Evolutionary conservation across 768 basidiomycete species (phyloP).

Genomic region (Cyclocybe cylindracea): DNA sequence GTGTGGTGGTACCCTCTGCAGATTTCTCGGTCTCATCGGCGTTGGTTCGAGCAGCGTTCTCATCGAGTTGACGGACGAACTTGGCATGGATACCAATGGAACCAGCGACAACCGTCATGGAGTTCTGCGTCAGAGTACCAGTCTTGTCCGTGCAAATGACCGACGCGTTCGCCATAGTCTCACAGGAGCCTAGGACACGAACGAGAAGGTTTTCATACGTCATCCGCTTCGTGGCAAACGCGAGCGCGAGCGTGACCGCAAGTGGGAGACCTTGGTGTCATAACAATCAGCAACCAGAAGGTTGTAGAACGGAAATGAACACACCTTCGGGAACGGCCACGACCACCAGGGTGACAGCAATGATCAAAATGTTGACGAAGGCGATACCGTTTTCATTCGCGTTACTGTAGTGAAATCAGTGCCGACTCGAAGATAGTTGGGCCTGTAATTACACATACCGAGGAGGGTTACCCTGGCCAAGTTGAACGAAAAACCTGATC

Average conservation of each 20-base stretch:
- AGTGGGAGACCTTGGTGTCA: constrained; percentile 73
- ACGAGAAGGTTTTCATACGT: constrained; percentile 93
- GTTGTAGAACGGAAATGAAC: not conserved
- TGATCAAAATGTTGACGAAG: constrained; percentile 93
- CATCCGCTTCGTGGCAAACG: constrained; percentile 99
- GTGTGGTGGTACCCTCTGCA: constrained; percentile 23
- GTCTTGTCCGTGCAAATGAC: constrained; percentile 97
- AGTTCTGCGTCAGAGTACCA: constrained; percentile 93
- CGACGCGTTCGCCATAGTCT: constrained; percentile 98
- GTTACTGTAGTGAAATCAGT: constrained; percentile 39
- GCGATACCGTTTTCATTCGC: constrained; percentile 83
- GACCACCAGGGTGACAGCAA: constrained; percentile 79
- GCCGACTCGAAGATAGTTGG: not conserved
- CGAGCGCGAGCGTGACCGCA: constrained; percentile 93
- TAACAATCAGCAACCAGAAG: constrained; percentile 1
- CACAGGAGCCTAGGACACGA: constrained; percentile 93
- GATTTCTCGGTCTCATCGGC: constrained; percentile 53
- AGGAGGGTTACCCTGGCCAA: constrained; percentile 58
- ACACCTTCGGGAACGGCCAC: constrained; percentile 51
- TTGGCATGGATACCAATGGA: constrained; percentile 94
- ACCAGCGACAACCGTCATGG: constrained; percentile 95
- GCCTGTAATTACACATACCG: constrained; percentile 39
- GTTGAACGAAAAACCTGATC: constrained; percentile 94
- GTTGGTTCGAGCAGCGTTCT: constrained; percentile 73
- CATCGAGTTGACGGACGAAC: constrained; percentile 78